Conservation (phyloP, 176 grass and related monocot species). For the Raddia guianensis region DNA sequence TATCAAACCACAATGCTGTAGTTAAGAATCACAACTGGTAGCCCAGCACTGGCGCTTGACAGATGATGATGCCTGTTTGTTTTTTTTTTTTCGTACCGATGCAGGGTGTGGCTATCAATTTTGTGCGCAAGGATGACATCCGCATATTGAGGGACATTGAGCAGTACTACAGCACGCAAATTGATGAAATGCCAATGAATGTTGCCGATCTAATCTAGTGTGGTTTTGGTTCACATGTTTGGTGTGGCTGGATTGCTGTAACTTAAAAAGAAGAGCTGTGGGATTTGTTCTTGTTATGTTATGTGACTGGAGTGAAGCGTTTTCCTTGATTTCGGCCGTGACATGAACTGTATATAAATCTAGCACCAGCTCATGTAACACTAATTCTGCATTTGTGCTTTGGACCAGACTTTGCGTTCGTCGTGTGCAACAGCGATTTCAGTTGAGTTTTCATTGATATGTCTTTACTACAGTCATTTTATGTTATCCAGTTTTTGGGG, state of each 20-base stretch:
- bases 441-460: background rate
- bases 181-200: conserved; percentile 99
- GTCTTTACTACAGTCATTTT: too few species aligned
- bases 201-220: conserved; percentile 89
- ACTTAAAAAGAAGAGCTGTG: background rate
- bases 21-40: background rate
- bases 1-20: background rate
- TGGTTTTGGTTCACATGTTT: conserved; percentile 2
- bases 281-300: background rate
- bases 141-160: conserved; percentile 94
- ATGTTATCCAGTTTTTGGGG: too few species aligned
- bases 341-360: conserved; percentile 48
- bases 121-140: conserved; percentile 95
- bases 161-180: conserved; percentile 98
- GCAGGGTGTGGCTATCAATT: conserved; percentile 98
- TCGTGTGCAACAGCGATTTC: background rate
- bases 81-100: conserved; percentile 1
- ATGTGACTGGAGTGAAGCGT: background rate
- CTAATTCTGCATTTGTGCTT: conserved; percentile 8
- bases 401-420: background rate
- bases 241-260: conserved; percentile 4
- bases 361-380: conserved; percentile 40
- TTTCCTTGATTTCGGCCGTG: conserved; percentile 9
- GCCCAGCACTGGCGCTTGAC: background rate
- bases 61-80: too few species aligned